A percentile compares a stretch with the other conserved stretches of the same genome.
Conservation (phyloP, 2,329 filamentous ascomycete species). For the Magnaporthales sp. region DNA sequence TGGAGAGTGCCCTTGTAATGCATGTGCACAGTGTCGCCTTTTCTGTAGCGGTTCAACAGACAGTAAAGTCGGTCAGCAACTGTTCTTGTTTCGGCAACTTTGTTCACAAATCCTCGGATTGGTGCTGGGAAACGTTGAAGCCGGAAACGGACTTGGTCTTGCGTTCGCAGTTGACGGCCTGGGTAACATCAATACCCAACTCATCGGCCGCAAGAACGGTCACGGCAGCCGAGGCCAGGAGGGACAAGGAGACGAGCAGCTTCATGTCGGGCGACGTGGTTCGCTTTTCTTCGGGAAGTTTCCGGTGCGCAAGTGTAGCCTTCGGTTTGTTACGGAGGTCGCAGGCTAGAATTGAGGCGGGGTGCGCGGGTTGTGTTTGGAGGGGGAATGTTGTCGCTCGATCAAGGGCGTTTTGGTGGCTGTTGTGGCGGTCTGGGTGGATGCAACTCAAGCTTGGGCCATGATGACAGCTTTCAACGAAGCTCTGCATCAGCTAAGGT, state of each 20-base stretch:
- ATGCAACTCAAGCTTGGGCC: neutral
- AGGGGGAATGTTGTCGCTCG: neutral
- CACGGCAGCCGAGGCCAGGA: slow-evolving; percentile 41
- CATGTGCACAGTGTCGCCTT: slow-evolving; percentile 39
- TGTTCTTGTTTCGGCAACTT: neutral
- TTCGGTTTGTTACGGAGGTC: neutral
- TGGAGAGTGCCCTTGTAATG: slow-evolving; percentile 83
- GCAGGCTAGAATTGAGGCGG: neutral
- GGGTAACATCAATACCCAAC: slow-evolving; percentile 70
- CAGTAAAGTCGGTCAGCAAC: neutral
- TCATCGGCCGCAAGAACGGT: slow-evolving; percentile 46
- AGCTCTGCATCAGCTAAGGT: neutral
- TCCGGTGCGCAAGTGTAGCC: neutral
- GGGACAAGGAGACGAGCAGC: slow-evolving; percentile 36
- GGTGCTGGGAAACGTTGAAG: neutral
- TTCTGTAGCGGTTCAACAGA: neutral
- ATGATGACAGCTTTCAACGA: neutral
- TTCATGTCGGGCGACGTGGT: slow-evolving; percentile 33
- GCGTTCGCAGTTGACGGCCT: slow-evolving; percentile 67
- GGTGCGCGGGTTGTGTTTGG: neutral
- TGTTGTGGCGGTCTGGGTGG: neutral
- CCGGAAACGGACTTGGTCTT: slow-evolving; percentile 45
- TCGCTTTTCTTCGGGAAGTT: neutral
- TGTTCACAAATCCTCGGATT: neutral
- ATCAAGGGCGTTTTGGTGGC: neutral